Base-by-base conservation (phyloP, 2,329 filamentous ascomycete species). In the Chalara sp. region DNA sequence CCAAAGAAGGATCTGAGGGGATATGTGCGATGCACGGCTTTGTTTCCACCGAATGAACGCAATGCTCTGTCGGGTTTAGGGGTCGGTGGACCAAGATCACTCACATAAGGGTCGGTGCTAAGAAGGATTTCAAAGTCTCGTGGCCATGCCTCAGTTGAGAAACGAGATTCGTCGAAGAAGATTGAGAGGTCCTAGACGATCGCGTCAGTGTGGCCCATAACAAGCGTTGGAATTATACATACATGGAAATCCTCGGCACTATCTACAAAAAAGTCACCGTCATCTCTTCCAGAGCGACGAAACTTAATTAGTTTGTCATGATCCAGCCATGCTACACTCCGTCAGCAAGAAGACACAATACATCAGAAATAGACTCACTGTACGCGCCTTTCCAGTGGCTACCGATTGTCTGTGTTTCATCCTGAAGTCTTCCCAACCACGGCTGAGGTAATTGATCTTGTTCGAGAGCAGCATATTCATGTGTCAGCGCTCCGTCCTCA, bases 311-410 rank as follows among this genome's bases (percentile, higher is more conserved):
- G 55, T 54, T 51, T 57, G 32, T 46, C 41, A n/a, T 45, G 30
- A n/a, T 56, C 46, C 39, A 60, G 53, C 53, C 52, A 61, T 48
- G 51, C 56, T 62, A 40, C 30, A 7, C n/a, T 44, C 46, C 13
- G 44, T 59, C 28, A 56, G 53, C 35, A 44, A 13, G 35, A 39
- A 21, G 21, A 21, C 21, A 21, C 21, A 21, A 21, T 21, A 21
- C 21, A 21, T 21, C 3, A 21, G 21, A 37, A 28, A 30, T 6
- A 5, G 35, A 58, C 65, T 57, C 60, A 70, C 68, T 66, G 53
- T 76, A 78, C 28, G 70, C 73, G 10, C 76, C 74, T 55, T 75
- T 76, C 76, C 76, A 80, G 53, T 70, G 55, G 11, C 56, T 68
- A 3, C 67, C 69, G 13, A 79, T 55, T 7, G 59, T 56, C 28